Evolutionary conservation across 2,329 filamentous ascomycete species (phyloP), one percentile per base, ranked within the genome.

Genomic region (Neonectria faginata): DNA sequence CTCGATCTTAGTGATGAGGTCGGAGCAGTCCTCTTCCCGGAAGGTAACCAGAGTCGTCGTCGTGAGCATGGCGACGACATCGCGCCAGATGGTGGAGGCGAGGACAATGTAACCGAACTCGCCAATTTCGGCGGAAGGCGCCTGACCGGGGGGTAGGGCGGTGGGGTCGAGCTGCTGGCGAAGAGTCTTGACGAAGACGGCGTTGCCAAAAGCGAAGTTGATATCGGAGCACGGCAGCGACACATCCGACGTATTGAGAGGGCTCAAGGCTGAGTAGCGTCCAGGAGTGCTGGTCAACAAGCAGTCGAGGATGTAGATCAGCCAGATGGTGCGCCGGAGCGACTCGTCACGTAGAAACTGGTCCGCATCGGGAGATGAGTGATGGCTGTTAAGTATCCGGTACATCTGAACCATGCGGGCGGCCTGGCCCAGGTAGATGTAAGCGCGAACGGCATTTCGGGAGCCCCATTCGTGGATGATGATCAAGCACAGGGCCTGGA

Each of bases 351-450:
- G 85, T 12, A 88, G 82, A 73, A 89, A 89, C 70, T 86, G 84
- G 69, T 88, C 86, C n/a, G 83, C 70, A 36, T 77, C 82, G 44
- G 86, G 85, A 16, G 82, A 79, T 45, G 80, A 77, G 68, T 86
- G 83, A 69, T 87, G 86, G 44, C 81, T 82, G 69, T 87, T 85
- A 50, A 89, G 82, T 60, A 89, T 85, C 67, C 86, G 83, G 70
- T 85, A 88, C 87, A 89, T 89, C 78, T 89, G 87, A 33, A 87
- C 82, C 86, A 89, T 88, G 64, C 87, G 85, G n/a, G 86, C 84
- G 33, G 87, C 87, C 73, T 89, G 86, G 67, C 87, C 87, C 25
- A 89, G 81, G 73, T 88, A 88, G 74, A 88, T 85, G 80, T 89
- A 89, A 66, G 87, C 87, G 18, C 87, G 85, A 31, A 89, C 85